Evolutionary conservation across 768 basidiomycete species (phyloP).

Genomic region (Leccinum arenicola): DNA sequence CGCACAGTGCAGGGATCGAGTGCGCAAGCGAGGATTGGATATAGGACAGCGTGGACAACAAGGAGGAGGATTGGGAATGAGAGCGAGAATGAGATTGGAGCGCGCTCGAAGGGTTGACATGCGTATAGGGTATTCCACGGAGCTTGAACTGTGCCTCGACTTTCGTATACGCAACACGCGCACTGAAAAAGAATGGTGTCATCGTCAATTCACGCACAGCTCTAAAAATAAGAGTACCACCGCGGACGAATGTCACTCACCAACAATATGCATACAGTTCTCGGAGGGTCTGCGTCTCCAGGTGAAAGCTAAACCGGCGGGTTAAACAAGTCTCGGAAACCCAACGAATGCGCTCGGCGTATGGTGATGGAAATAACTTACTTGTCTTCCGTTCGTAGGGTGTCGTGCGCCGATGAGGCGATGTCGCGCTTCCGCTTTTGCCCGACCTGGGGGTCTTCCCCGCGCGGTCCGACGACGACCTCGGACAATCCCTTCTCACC

Average conservation of each 20-base stretch:
- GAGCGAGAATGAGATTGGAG: constrained; percentile 11
- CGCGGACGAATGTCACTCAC: constrained; percentile 38
- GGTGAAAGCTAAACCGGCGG: constrained; percentile 44
- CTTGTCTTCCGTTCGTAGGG: constrained; percentile 27
- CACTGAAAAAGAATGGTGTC: constrained; percentile 43
- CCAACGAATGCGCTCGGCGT: neutral
- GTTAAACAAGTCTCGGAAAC: neutral
- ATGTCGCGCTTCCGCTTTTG: constrained; percentile 32
- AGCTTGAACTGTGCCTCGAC: constrained; percentile 86
- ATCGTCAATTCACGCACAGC: neutral
- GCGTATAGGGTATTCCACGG: constrained; percentile 72
- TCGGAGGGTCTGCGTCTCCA: constrained; percentile 70
- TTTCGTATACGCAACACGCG: constrained; percentile 85
- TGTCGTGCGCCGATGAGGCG: neutral
- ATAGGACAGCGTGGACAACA: constrained; percentile 47
- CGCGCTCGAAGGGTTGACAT: constrained; percentile 59
- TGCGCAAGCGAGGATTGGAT: constrained; percentile 72
- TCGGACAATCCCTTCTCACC: constrained; percentile 35
- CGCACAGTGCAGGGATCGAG: constrained; percentile 80
- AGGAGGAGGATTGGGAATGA: constrained; percentile 13
- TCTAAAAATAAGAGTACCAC: neutral
- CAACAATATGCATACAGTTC: constrained; percentile 88
- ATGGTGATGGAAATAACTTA: constrained; percentile 12
- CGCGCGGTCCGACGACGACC: constrained; percentile 9
- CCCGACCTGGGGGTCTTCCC: constrained; percentile 21